These are phyloP conservation scores for Epichloe festucae DNA, from an alignment of 2,329 filamentous ascomycete species.

Conservation along the genomic window DNA sequence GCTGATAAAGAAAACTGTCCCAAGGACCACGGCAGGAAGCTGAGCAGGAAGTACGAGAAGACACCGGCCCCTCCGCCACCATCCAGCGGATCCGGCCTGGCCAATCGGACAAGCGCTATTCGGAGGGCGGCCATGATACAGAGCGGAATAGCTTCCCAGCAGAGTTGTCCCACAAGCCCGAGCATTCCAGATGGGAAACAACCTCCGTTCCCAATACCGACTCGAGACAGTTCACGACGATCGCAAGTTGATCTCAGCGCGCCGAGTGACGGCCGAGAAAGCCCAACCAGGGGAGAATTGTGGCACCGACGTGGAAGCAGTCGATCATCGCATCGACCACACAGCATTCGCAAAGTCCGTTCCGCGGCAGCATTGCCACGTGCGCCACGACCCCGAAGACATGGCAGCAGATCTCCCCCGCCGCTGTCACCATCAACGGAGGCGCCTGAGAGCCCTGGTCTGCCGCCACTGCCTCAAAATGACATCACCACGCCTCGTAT, in stretches of 20 bases:
- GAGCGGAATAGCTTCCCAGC: constrained; percentile 57
- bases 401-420: constrained; percentile 49
- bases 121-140: constrained; percentile 71
- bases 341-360: constrained; percentile 67
- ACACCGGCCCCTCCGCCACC: constrained; percentile 14
- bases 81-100: constrained; percentile 21
- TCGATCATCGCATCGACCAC: constrained; percentile 38
- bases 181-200: constrained; percentile 45
- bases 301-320: constrained; percentile 40
- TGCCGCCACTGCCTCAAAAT: constrained; percentile 63
- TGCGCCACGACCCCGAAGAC: constrained; percentile 34
- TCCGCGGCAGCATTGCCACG: constrained; percentile 64
- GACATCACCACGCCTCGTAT: constrained; percentile 51
- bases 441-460: constrained; percentile 52
- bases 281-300: constrained; percentile 53
- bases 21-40: constrained; percentile 15
- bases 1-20: constrained; percentile 18
- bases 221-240: constrained; percentile 73
- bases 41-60: constrained; percentile 25
- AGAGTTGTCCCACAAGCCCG: constrained; percentile 49
- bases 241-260: constrained; percentile 52
- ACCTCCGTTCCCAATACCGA: constrained; percentile 87
- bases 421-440: constrained; percentile 56
- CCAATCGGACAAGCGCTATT: constrained; percentile 42
- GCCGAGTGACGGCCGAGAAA: constrained; percentile 60